A percentile compares a stretch with the other conserved stretches of the same genome.
phyloP scores from a whole-genome alignment of 371 early-diverging fungal genomes.

The Apophysomyces trapeziformis region DNA sequence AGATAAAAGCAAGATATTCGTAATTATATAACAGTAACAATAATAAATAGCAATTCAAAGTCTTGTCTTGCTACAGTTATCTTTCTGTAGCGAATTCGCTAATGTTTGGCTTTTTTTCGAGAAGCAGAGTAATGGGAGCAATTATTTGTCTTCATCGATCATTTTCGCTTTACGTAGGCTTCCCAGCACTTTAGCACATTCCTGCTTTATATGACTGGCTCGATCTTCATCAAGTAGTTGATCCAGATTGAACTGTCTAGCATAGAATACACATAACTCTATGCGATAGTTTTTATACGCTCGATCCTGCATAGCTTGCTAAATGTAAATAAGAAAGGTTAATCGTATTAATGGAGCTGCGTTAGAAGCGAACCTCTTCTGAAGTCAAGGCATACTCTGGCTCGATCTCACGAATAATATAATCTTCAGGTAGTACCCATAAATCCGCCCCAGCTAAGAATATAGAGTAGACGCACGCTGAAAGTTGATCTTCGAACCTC shows the following conservation, averaged over 20 bases:
- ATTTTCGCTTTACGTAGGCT: constrained; percentile 41
- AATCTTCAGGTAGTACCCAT: constrained; percentile 44
- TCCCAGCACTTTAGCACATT: constrained; percentile 39
- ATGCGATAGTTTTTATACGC: constrained; percentile 41
- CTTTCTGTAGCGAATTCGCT: no score
- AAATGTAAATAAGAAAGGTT: not conserved
- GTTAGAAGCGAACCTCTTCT: constrained; percentile 21
- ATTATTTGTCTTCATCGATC: constrained; percentile 12
- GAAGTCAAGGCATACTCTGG: constrained; percentile 27
- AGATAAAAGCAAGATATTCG: no score
- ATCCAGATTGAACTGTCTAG: constrained; percentile 38
- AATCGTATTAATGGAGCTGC: not conserved
- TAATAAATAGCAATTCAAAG: no score
- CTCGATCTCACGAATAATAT: constrained; percentile 34
- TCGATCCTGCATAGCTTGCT: constrained; percentile 28
- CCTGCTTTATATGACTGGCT: constrained; percentile 40
- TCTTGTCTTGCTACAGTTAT: no score
- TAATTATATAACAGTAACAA: no score
- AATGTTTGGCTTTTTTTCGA: no score
- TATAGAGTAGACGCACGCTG: constrained; percentile 41
- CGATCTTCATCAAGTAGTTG: constrained; percentile 27
- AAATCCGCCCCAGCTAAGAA: constrained; percentile 44
- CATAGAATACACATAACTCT: constrained; percentile 48
- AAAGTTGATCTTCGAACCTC: constrained; percentile 43
- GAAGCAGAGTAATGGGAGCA: no score